These are phyloP conservation scores for Malus hybrid DNA, from an alignment of 331 rosid genomes.

Conservation along the genomic window DNA sequence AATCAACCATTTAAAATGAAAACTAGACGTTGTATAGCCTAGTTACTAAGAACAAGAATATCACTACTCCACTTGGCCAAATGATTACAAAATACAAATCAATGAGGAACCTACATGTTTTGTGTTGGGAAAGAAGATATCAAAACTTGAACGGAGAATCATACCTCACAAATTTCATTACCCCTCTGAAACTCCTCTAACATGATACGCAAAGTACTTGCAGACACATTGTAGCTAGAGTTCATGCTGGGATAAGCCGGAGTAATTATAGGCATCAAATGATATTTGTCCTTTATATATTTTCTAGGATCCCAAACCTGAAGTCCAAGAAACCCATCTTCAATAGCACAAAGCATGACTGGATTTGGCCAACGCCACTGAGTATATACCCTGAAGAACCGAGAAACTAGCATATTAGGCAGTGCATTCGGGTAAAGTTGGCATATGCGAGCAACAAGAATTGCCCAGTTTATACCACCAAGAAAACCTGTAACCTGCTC, in stretches of 20 bases:
- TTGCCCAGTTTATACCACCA: constrained; percentile 96
- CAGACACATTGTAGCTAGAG: constrained; percentile 92
- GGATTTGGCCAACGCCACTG: constrained; percentile 99
- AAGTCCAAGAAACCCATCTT: constrained; percentile 94
- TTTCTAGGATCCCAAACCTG: constrained; percentile 96
- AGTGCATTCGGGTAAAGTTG: constrained; percentile 93
- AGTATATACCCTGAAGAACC: constrained; percentile 90
- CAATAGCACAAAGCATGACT: constrained; percentile 83
- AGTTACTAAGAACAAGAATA: not conserved
- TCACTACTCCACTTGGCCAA: not conserved
- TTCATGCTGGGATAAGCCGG: constrained; percentile 99
- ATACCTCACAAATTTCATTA: constrained; percentile 86
- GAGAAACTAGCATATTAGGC: constrained; percentile 90
- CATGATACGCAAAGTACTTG: constrained; percentile 88
- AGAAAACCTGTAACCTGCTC: constrained; percentile 94
- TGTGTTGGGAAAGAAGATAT: not conserved
- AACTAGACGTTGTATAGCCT: not conserved
- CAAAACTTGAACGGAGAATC: constrained; percentile 4
- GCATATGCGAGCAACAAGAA: constrained; percentile 99
- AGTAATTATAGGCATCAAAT: constrained; percentile 96
- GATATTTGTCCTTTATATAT: constrained; percentile 71
- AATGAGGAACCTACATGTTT: not conserved
- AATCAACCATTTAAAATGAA: not conserved
- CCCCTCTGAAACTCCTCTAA: constrained; percentile 91
- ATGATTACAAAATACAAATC: not conserved